A percentile compares a stretch with the other conserved stretches of the same genome.
Evolutionary conservation across 306 rosid genomes (phyloP).

Genomic region (Vigna radiata): DNA sequence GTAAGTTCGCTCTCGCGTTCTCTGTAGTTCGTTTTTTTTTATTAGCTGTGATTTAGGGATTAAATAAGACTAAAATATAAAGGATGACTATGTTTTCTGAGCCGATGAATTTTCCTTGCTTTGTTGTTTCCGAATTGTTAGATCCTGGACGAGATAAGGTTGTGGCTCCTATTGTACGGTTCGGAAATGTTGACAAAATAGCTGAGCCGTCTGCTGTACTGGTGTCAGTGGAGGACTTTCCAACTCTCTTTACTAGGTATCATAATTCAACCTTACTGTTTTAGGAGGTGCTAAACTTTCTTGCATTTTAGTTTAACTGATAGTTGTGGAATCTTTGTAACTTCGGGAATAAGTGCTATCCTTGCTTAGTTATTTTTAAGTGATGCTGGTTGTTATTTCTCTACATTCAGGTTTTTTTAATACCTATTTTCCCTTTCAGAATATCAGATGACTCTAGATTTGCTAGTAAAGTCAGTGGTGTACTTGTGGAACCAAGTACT

Average conservation of each 20-base stretch:
- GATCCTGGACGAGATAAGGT: conserved; percentile 93
- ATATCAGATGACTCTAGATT: conserved; percentile 62
- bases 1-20: conserved; percentile 50
- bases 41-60: conserved; percentile 14
- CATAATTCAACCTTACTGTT: conserved; percentile 33
- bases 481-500: conserved; percentile 64
- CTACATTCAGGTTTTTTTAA: conserved; percentile 22
- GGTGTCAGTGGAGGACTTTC: conserved; percentile 71
- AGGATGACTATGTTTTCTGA: conserved; percentile 20
- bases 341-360: not conserved
- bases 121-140: conserved; percentile 37
- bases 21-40: not conserved
- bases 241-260: conserved; percentile 74
- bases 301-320: conserved; percentile 18
- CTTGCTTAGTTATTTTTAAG: conserved; percentile 27
- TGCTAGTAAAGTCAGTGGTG: conserved; percentile 68
- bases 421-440: conserved; percentile 55
- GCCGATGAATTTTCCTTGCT: conserved; percentile 3
- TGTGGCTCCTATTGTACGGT: conserved; percentile 76
- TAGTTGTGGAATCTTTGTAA: conserved; percentile 2
- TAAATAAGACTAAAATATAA: not conserved
- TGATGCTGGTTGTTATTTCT: conserved; percentile 5
- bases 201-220: conserved; percentile 69
- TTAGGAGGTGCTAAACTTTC: not conserved
- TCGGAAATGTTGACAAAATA: conserved; percentile 54